A percentile compares a stretch with the other conserved stretches of the same genome.
phyloP scores from a whole-genome alignment of 257 asterid species.

The Paraleonurus japonicus region DNA sequence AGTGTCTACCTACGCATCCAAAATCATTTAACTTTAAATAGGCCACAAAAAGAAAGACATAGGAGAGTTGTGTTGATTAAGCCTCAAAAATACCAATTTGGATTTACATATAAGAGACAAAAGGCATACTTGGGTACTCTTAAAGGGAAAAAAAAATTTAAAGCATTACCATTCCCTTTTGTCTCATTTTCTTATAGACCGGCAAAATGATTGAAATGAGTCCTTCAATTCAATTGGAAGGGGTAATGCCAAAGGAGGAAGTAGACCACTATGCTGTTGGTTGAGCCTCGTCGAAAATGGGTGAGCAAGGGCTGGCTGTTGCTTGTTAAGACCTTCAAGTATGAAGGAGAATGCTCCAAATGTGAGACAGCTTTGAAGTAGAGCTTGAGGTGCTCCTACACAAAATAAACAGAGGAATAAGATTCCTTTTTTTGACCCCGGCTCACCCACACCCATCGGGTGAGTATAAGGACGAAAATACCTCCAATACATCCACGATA shows the following conservation, averaged over 20 bases:
- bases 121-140: background rate
- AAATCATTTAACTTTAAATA: background rate
- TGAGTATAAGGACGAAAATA: too few species aligned
- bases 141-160: background rate
- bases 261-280: conserved; percentile 38
- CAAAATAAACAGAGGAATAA: conserved; percentile 18
- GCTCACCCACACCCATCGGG: too few species aligned
- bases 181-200: conserved; percentile 56
- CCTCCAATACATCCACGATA: too few species aligned
- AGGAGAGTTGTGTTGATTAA: background rate
- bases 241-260: conserved; percentile 81
- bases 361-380: conserved; percentile 85
- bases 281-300: conserved; percentile 31
- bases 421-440: too few species aligned
- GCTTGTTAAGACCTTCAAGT: conserved; percentile 87
- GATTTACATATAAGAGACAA: conserved; percentile 21
- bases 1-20: background rate
- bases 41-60: background rate
- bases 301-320: conserved; percentile 80
- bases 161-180: background rate
- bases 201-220: conserved; percentile 70
- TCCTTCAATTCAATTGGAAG: conserved; percentile 85
- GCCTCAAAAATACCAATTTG: background rate
- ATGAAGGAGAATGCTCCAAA: conserved; percentile 93
- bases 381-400: conserved; percentile 93